A percentile compares a stretch with the other conserved stretches of the same genome.
phyloP scores from a whole-genome alignment of 352 stramenopile genomes.

The Phytophthora europaea region DNA sequence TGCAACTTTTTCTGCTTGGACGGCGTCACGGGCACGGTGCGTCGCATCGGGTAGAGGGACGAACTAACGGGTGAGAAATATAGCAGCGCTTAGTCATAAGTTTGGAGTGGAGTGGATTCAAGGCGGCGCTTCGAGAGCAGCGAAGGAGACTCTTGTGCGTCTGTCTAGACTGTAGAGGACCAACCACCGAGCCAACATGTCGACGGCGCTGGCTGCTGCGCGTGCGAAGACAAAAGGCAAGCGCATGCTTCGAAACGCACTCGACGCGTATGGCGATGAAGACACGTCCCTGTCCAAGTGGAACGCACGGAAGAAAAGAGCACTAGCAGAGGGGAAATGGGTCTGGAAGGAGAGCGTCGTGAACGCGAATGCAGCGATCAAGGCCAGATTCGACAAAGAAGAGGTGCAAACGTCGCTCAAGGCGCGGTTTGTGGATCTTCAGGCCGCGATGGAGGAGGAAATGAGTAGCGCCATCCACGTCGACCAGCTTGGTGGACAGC shows the following conservation, averaged over 20 bases:
- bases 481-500: conserved; percentile 26
- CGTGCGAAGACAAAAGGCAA: conserved; percentile 77
- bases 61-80: conserved; percentile 9
- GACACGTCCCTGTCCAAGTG: conserved; percentile 61
- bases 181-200: conserved; percentile 43
- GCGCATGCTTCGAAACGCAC: conserved; percentile 66
- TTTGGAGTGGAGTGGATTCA: neutral
- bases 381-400: conserved; percentile 49
- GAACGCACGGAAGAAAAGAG: conserved; percentile 61
- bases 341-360: conserved; percentile 51
- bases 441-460: conserved; percentile 48
- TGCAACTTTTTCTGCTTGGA: conserved; percentile 98
- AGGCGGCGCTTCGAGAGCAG: conserved; percentile 3
- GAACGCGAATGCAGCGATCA: conserved; percentile 50
- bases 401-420: conserved; percentile 36
- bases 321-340: conserved; percentile 50
- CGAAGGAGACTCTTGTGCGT: neutral
- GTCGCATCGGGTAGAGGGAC: conserved; percentile 59
- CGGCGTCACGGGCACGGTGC: conserved; percentile 63
- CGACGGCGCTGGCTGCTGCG: conserved; percentile 65
- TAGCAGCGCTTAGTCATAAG: conserved; percentile 1
- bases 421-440: conserved; percentile 47
- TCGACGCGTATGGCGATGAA: conserved; percentile 63
- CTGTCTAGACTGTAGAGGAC: too few relatives aligned
- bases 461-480: conserved; percentile 37